Evolutionary conservation across 345 rosid genomes (phyloP), one percentile per base, ranked within the genome.

Genomic region (Microcos paniculata): DNA sequence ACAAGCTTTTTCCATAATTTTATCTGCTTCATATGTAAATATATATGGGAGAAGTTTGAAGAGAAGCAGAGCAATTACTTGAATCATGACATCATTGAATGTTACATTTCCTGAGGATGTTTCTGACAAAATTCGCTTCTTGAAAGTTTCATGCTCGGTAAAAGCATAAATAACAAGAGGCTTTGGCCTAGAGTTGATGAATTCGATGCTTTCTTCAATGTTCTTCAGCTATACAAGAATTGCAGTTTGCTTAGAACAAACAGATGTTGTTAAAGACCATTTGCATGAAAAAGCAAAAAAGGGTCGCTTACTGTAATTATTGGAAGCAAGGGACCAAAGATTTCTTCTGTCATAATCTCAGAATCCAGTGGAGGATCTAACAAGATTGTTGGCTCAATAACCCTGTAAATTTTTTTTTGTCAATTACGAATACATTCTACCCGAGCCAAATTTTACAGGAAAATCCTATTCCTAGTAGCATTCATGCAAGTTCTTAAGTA

Each of bases 91-190:
- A 75, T 94, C 96, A 15, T 94, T 94, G 72, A 94, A 92, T n/a
- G 88, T 78, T 66, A 92, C 80, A 56, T 88, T 75, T 72, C 97
- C 98, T 1, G 98, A 92, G 11, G 94, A 90, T 63, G 97, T 92
- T 81, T 83, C 87, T 14, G 87, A 69, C 72, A 92, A 48, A 70
- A 94, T 83, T 67, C 85, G 85, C 51, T 75, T 75, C 83, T 87
- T 92, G 80, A 94, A 85, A 23, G 85, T 70, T 74, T 90, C 92
- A 26, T 92, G 87, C 31, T 46, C 59, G 48, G 92, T 87, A 84
- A 90, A 90, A 21, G 88, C 89, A 57, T 88, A 88, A n/a, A 88
- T 83, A 62, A 61, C 80, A 0, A 90, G 87, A 35, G 92, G 92
- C 15, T 84, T 88, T 7, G 90, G 87, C 82, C 70, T 83, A 0